These are phyloP conservation scores for Alternaria viburni DNA, from an alignment of 2,329 filamentous ascomycete genomes.

Conservation along the genomic window DNA sequence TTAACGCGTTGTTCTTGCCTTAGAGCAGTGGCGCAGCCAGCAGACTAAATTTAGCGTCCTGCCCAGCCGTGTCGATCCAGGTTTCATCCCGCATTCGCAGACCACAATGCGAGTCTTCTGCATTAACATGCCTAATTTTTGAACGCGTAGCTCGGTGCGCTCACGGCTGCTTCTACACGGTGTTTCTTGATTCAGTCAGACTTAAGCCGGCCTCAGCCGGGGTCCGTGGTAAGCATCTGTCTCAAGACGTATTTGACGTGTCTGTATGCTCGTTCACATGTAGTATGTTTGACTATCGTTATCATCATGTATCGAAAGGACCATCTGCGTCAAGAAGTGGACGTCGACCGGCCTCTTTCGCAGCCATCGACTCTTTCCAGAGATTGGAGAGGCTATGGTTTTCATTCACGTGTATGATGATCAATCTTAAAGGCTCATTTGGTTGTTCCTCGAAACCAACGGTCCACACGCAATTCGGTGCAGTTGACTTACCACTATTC, in stretches of 20 bases:
- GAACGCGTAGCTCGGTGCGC: background rate
- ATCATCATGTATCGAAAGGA: background rate
- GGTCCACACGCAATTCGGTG: background rate
- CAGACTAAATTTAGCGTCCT: slow-evolving; percentile 12
- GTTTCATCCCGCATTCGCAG: slow-evolving; percentile 9
- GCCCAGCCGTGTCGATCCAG: slow-evolving; percentile 6
- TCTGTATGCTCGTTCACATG: background rate
- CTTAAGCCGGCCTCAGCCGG: background rate
- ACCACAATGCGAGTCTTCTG: background rate
- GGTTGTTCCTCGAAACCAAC: background rate
- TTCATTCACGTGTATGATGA: background rate
- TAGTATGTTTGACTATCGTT: background rate
- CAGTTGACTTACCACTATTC: background rate
- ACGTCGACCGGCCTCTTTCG: background rate
- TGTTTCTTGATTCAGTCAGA: background rate
- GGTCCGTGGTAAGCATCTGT: background rate
- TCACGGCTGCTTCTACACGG: background rate
- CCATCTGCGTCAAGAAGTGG: background rate
- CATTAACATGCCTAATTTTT: background rate
- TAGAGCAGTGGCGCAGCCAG: slow-evolving; percentile 17
- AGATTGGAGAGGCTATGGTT: background rate
- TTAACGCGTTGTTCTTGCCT: slow-evolving; percentile 1
- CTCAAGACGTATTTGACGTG: background rate
- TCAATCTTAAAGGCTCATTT: background rate
- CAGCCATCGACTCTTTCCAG: background rate